phyloP scores from a whole-genome alignment of 2,329 filamentous ascomycete species.

The Pestalotiopsis sp. region DNA sequence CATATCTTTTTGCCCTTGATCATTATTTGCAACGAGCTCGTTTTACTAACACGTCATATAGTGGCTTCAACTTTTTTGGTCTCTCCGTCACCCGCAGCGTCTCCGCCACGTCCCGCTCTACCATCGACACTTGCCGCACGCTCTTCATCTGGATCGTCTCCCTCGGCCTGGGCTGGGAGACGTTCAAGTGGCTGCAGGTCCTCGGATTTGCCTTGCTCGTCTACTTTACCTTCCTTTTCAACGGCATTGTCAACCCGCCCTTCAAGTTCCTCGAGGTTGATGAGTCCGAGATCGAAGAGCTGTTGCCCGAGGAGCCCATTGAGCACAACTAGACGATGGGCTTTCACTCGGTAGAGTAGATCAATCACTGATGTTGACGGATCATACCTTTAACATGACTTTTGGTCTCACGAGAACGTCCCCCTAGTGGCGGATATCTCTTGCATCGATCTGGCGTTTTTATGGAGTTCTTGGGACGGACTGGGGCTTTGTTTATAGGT shows the following conservation, averaged over 20 bases:
- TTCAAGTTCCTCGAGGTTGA: conserved; percentile 66
- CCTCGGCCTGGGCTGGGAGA: conserved; percentile 91
- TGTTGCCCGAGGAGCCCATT: conserved; percentile 82
- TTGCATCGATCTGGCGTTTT: background rate
- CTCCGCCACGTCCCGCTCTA: conserved; percentile 90
- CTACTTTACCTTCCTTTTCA: conserved; percentile 96
- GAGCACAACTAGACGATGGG: conserved; percentile 58
- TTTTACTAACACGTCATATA: conserved; percentile 36
- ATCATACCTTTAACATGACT: background rate
- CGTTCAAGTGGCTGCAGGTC: conserved; percentile 96
- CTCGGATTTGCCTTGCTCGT: conserved; percentile 85
- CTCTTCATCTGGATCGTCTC: conserved; percentile 98
- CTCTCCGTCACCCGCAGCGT: conserved; percentile 88
- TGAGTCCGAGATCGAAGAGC: conserved; percentile 55
- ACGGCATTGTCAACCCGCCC: conserved; percentile 86
- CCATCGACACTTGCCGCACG: conserved; percentile 96
- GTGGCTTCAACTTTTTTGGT: conserved; percentile 98
- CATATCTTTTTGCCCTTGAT: conserved; percentile 10
- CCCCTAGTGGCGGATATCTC: background rate
- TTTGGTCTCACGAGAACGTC: background rate
- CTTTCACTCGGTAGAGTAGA: background rate
- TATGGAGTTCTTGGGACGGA: background rate
- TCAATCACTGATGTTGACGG: background rate
- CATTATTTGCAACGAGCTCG: background rate
- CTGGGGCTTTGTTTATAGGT: background rate